These are phyloP conservation scores for Plenodomus lindquistii DNA, from an alignment of 2,329 filamentous ascomycete species.

Conservation along the genomic window DNA sequence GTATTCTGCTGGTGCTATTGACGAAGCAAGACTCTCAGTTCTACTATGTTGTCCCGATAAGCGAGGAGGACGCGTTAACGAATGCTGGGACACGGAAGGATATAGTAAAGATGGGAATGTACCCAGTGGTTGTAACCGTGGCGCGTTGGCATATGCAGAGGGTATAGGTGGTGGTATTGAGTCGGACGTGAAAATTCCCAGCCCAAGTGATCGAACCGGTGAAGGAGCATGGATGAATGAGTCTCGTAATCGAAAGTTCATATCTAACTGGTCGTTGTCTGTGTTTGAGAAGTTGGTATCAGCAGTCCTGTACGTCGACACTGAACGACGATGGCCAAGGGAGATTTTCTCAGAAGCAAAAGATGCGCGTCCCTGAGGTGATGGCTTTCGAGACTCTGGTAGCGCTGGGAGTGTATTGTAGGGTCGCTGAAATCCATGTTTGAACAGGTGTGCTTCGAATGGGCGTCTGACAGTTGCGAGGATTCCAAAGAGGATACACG, in stretches of 20 bases:
- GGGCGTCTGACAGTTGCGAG: slow-evolving; percentile 40
- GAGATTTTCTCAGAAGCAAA: slow-evolving; percentile 18
- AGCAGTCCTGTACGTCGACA: slow-evolving; percentile 20
- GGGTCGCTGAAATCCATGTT: slow-evolving; percentile 22
- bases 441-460: slow-evolving; percentile 43
- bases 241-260: slow-evolving; percentile 19
- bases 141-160: slow-evolving; percentile 18
- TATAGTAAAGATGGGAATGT: slow-evolving; percentile 15
- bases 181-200: slow-evolving; percentile 35
- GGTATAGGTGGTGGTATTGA: slow-evolving; percentile 35
- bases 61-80: slow-evolving; percentile 21
- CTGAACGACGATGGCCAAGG: slow-evolving; percentile 9
- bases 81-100: slow-evolving; percentile 13
- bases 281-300: slow-evolving; percentile 24
- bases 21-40: slow-evolving; percentile 22
- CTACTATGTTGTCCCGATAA: slow-evolving; percentile 18
- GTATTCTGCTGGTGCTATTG: slow-evolving; percentile 32
- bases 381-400: slow-evolving; percentile 18
- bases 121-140: slow-evolving; percentile 18
- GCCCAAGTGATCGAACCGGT: slow-evolving; percentile 19
- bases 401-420: slow-evolving; percentile 15
- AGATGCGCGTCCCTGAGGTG: slow-evolving; percentile 17
- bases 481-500: slow-evolving; percentile 38
- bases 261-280: slow-evolving; percentile 31
- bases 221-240: slow-evolving; percentile 25